Base-by-base conservation (phyloP, 2,329 filamentous ascomycete genomes). In the Bipolaris oryzae region DNA sequence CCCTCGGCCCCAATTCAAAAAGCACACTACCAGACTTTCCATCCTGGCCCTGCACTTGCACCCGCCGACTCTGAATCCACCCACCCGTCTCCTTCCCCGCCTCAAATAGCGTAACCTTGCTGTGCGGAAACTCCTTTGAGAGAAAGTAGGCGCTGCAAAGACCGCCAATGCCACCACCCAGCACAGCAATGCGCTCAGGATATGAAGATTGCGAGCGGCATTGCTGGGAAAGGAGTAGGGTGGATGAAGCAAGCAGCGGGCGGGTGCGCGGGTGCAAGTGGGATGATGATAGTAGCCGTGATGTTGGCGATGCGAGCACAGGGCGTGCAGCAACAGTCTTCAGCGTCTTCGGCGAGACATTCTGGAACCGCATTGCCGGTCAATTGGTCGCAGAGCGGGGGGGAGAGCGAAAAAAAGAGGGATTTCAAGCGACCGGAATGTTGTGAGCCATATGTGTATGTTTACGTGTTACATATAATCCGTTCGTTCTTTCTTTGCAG, bases 1-100 rank as follows among this genome's bases (percentile, higher is more conserved):
- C 91, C 67, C 94, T 85, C 20, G 95, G 91, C 0, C 94, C 95
- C 64, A 86, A 85, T 78, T 99, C 94, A 69, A 98, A 92, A 25
- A 90, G 76, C 33, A 96, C 84, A 46, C 82, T 52, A 4, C 50
- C 55, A 16, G 35, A 16, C 33, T 44, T 50, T 15, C 55, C 55
- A 21, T 56, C 77, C 20, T 82, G 81, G 15, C 86, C 89, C 35
- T 83, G 81, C 9, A 89, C 84, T 1, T 84, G 75, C 11, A 90
- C 81, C 48, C 78, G 79, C 63, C 88, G 83, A 1, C 89, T 92
- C 61, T 87, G 79, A 38, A 98, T 81, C 93, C 93, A 98, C 43
- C 95, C 95, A 41, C 95, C 95, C 0, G 94, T 74, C 18, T 86
- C 82, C 20, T 84, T 73, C 25, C 81, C 84, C 18, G 84, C 84